phyloP scores from a whole-genome alignment of 306 rosid genomes.

The Cyamopsis tetragonoloba region DNA sequence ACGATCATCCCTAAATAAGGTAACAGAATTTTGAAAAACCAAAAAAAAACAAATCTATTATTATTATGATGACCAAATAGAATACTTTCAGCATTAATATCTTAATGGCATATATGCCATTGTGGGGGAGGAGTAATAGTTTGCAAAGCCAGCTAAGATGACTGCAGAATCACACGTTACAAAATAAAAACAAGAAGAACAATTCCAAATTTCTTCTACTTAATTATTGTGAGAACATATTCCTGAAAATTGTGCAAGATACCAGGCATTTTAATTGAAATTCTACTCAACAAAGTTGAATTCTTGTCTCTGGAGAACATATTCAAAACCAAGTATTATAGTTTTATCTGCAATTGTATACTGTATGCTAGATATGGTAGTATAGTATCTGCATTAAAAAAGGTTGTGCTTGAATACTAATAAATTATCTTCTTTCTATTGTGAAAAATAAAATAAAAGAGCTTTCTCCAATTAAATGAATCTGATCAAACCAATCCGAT shows the following conservation, averaged over 20 bases:
- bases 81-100: conserved; percentile 25
- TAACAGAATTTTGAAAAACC: no score
- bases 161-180: conserved; percentile 19
- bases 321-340: not conserved
- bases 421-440: conserved; percentile 19
- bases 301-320: conserved; percentile 10
- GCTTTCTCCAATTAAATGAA: conserved; percentile 29
- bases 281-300: conserved; percentile 21
- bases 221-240: conserved; percentile 23
- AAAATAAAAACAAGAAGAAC: conserved; percentile 20
- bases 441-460: not conserved
- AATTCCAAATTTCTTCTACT: conserved; percentile 22
- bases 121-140: no score
- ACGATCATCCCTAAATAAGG: no score
- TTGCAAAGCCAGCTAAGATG: conserved; percentile 20
- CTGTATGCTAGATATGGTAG: conserved; percentile 24
- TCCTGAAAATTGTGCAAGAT: conserved; percentile 32
- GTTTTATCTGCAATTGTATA: conserved; percentile 26
- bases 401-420: conserved; percentile 13
- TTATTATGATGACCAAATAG: conserved; percentile 32
- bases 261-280: conserved; percentile 15
- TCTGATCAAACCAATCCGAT: no score
- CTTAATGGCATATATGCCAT: conserved; percentile 36
- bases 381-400: not conserved
- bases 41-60: no score